phyloP scores from a whole-genome alignment of 225 moss, liverwort and hornwort genomes.

The Climacium dendroides region DNA sequence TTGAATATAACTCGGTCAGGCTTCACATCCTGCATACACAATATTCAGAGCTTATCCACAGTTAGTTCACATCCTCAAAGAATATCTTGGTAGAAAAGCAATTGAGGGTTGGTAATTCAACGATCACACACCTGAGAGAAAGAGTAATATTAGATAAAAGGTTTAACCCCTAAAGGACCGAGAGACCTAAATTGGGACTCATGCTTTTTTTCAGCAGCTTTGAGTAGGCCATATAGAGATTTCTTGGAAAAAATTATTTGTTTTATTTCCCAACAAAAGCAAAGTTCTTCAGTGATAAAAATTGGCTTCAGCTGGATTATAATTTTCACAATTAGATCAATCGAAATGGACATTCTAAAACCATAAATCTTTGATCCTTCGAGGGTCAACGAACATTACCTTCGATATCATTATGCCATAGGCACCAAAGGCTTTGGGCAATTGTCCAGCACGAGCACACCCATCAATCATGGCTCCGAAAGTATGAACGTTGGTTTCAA shows the following conservation, averaged over 20 bases:
- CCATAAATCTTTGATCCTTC: background rate
- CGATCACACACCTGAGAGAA: background rate
- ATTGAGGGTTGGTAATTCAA: background rate
- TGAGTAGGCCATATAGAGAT: background rate
- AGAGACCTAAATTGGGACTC: background rate
- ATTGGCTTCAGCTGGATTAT: background rate
- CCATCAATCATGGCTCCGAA: conserved; percentile 98
- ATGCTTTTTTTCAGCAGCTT: background rate
- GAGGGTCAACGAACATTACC: conserved; percentile 13
- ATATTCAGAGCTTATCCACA: background rate
- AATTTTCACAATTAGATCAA: background rate
- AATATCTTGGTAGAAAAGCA: background rate
- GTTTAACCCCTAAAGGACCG: background rate
- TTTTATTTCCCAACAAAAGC: background rate
- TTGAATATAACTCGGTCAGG: conserved; percentile 93
- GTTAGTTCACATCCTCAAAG: background rate
- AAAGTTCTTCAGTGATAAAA: background rate
- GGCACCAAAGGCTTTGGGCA: conserved; percentile 96
- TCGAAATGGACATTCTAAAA: background rate
- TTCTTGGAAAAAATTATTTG: background rate
- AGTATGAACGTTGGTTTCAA: conserved; percentile 60
- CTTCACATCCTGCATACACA: conserved; percentile 61
- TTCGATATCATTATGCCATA: conserved; percentile 98
- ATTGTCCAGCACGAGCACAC: conserved; percentile 82
- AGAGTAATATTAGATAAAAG: background rate